Conservation (phyloP, 176 grass and related monocot species). For the Cenchrus purpureus region DNA sequence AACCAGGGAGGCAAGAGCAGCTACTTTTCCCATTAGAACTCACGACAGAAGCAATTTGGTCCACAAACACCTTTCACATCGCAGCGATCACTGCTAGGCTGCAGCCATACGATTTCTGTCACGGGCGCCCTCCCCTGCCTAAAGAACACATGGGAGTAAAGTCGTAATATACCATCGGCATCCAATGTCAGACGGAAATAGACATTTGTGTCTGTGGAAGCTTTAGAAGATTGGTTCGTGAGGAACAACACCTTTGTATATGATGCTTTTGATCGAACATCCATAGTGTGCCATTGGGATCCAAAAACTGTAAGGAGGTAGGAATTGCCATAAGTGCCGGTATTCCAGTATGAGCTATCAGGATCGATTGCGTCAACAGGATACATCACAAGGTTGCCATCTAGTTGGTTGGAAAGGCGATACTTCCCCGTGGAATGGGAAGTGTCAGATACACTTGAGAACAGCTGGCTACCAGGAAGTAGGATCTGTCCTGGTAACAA, state of each 20-base stretch:
- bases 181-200: conserved; percentile 29
- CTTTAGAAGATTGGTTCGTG: conserved; percentile 32
- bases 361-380: conserved; percentile 22
- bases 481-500: conserved; percentile 53
- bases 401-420: conserved; percentile 42
- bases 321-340: not conserved
- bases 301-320: conserved; percentile 29
- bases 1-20: conserved; percentile 47
- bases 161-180: conserved; percentile 22
- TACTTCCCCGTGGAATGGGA: conserved; percentile 42
- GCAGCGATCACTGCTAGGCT: conserved; percentile 22
- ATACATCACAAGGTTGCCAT: conserved; percentile 51
- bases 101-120: conserved; percentile 21
- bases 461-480: conserved; percentile 11
- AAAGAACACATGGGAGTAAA: conserved; percentile 40
- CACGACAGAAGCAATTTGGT: conserved; percentile 48
- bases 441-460: conserved; percentile 41
- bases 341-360: conserved; percentile 42
- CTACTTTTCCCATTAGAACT: conserved; percentile 21
- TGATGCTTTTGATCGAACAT: not conserved
- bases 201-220: not conserved
- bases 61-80: conserved; percentile 46
- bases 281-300: conserved; percentile 45
- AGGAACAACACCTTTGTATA: conserved; percentile 31
- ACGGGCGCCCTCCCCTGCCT: not conserved